Evolutionary conservation across 441 rosid species (phyloP).

Genomic region (Codiaeum variegatum): DNA sequence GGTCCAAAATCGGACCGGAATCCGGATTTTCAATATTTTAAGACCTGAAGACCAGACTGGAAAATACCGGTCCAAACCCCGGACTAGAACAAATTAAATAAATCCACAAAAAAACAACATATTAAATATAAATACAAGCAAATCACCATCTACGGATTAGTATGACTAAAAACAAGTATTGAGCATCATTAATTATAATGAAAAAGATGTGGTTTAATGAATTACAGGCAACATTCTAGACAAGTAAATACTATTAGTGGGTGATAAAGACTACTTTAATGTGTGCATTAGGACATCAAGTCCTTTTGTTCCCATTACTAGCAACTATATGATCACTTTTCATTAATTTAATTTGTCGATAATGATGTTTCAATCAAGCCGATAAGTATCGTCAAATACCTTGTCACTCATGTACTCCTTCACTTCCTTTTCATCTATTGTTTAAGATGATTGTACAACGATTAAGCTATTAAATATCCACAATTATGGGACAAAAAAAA

Average conservation of each 20-base stretch:
- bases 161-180: neutral
- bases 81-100: no score
- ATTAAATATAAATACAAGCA: neutral
- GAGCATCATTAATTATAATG: neutral
- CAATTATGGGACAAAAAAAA: no score
- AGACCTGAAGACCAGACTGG: no score
- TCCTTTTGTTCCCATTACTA: neutral
- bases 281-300: neutral
- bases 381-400: neutral
- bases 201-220: neutral
- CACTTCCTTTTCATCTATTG: no score
- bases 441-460: no score
- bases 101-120: neutral
- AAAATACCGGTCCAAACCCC: no score
- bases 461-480: no score
- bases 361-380: neutral
- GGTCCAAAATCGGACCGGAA: no score
- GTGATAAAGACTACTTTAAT: slow-evolving; percentile 4
- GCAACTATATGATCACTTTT: neutral
- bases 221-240: neutral
- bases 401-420: neutral
- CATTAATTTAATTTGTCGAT: neutral
- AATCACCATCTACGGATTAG: neutral
- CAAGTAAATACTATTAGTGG: neutral
- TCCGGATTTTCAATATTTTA: no score